phyloP scores from a whole-genome alignment of 1,139 yeast species.

The Magnusiomyces paraingens region DNA sequence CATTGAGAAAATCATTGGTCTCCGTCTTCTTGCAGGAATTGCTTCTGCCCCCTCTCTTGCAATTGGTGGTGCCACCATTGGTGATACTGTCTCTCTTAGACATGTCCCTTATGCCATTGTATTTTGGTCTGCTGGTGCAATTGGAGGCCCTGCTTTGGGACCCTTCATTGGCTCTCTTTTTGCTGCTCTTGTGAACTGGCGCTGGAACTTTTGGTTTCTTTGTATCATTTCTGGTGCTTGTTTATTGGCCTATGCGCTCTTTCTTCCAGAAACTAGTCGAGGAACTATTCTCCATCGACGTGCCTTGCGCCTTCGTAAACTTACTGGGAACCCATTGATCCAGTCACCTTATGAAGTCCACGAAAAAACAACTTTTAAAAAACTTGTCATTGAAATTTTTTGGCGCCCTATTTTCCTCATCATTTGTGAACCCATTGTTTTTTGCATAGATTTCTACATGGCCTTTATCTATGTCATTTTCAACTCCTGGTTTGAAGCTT shows the following conservation, averaged over 20 bases:
- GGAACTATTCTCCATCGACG: slow-evolving; percentile 42
- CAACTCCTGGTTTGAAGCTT: slow-evolving; percentile 56
- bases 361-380: slow-evolving; percentile 17
- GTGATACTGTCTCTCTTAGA: slow-evolving; percentile 41
- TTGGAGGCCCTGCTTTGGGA: slow-evolving; percentile 57
- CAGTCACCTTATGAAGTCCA: slow-evolving; percentile 39
- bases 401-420: slow-evolving; percentile 40
- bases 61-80: slow-evolving; percentile 79
- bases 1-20: slow-evolving; percentile 45
- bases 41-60: slow-evolving; percentile 81
- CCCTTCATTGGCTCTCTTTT: slow-evolving; percentile 62
- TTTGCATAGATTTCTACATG: slow-evolving; percentile 40
- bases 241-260: slow-evolving; percentile 32
- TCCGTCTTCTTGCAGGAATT: slow-evolving; percentile 74
- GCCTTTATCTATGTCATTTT: slow-evolving; percentile 49
- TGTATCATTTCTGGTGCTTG: slow-evolving; percentile 37
- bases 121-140: slow-evolving; percentile 48
- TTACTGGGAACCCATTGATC: slow-evolving; percentile 39
- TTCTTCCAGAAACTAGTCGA: slow-evolving; percentile 48
- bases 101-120: slow-evolving; percentile 36
- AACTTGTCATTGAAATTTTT: slow-evolving; percentile 40
- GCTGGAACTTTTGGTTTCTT: slow-evolving; percentile 44
- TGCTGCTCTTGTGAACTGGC: slow-evolving; percentile 30
- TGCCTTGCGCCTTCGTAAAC: slow-evolving; percentile 42
- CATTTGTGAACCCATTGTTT: slow-evolving; percentile 32